These are phyloP conservation scores for Aspergillus vadensis DNA, from an alignment of 2,329 filamentous ascomycete species.

Conservation along the genomic window DNA sequence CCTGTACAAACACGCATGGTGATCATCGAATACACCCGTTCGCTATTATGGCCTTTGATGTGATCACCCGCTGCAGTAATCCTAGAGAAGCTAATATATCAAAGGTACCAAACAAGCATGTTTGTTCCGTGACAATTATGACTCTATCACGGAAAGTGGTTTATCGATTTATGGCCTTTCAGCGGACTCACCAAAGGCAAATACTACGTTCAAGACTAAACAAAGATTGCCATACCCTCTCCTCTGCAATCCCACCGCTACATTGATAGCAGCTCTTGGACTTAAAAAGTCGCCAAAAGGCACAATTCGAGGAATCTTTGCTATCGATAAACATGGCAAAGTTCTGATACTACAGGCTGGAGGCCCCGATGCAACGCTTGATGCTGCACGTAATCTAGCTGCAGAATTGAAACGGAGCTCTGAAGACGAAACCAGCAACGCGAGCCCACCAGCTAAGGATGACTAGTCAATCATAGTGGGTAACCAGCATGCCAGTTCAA, in stretches of 20 bases:
- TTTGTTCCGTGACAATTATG: slow-evolving; percentile 85
- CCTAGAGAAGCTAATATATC: slow-evolving; percentile 14
- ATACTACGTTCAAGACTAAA: slow-evolving; percentile 89
- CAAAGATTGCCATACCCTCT: slow-evolving; percentile 86
- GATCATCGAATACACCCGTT: not conserved
- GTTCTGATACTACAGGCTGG: slow-evolving; percentile 74
- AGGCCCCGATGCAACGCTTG: slow-evolving; percentile 74
- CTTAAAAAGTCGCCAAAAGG: slow-evolving; percentile 81
- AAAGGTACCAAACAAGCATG: slow-evolving; percentile 90
- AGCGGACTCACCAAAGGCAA: slow-evolving; percentile 83
- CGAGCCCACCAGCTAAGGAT: not conserved
- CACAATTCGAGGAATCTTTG: slow-evolving; percentile 84
- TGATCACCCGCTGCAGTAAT: not conserved
- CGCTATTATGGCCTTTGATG: not conserved
- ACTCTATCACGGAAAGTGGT: slow-evolving; percentile 72
- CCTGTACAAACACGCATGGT: not conserved
- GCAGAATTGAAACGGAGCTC: slow-evolving; percentile 27
- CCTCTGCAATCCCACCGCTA: slow-evolving; percentile 75
- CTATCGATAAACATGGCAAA: slow-evolving; percentile 78
- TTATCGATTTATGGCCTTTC: slow-evolving; percentile 89
- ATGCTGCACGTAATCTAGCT: slow-evolving; percentile 73
- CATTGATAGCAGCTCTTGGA: slow-evolving; percentile 83
- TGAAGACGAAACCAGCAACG: not conserved
- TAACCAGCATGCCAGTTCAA: not conserved
- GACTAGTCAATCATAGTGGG: not conserved